Percentiles rank a stretch among this genome's conserved stretches.
Conservation (phyloP, 768 basidiomycete species). For the Tylopilus rubrobrunneus region DNA sequence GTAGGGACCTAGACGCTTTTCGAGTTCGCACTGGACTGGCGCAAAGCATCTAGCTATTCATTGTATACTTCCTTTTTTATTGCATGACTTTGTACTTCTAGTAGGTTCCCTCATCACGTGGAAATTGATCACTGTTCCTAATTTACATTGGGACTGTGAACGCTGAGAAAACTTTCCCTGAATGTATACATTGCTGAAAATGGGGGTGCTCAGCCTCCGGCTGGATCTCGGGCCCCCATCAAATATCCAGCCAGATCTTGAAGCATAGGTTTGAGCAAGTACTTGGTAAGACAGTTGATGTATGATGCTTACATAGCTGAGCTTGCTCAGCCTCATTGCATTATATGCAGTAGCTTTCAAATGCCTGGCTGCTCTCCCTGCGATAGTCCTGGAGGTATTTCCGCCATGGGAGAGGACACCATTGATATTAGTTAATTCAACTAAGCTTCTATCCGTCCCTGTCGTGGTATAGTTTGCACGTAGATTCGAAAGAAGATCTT, state of each 20-base stretch:
- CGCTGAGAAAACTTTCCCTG: conserved; percentile 4
- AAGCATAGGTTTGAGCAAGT: conserved; percentile 5
- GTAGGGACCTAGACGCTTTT: conserved; percentile 8
- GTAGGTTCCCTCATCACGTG: conserved; percentile 9
- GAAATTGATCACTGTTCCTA: conserved; percentile 6
- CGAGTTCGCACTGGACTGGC: conserved; percentile 19
- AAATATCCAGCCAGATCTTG: background rate
- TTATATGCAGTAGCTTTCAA: background rate
- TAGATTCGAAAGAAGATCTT: conserved; percentile 23
- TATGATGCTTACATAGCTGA: background rate
- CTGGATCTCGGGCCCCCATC: background rate
- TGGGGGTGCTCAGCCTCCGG: background rate
- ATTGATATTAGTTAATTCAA: conserved; percentile 7
- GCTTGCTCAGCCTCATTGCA: background rate
- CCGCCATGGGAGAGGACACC: conserved; percentile 12
- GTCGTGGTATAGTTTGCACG: conserved; percentile 11
- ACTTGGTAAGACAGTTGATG: background rate
- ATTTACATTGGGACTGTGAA: background rate
- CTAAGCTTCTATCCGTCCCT: conserved; percentile 24
- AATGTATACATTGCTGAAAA: conserved; percentile 8
- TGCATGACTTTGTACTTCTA: conserved; percentile 14
- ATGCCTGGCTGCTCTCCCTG: background rate
- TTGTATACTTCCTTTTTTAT: conserved; percentile 11
- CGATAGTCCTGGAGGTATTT: conserved; percentile 16
- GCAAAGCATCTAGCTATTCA: conserved; percentile 26